A percentile compares a stretch with the other conserved stretches of the same genome.
Conservation (phyloP, 805 yeast genomes). For the Metschnikowia amazonensis region DNA sequence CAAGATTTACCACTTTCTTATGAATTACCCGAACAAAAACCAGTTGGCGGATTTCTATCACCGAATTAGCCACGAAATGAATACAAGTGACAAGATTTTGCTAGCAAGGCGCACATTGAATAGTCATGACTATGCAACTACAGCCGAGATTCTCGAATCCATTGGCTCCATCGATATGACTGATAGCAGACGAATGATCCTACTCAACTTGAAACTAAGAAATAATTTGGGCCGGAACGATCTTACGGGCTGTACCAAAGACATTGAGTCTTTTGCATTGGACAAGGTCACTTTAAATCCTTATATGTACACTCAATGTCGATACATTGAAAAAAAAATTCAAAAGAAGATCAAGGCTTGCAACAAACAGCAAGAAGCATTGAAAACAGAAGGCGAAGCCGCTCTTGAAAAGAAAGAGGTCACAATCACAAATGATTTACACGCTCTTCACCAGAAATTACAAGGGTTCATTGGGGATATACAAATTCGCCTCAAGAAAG, state of each 20-base stretch:
- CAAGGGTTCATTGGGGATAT: conserved; percentile 37
- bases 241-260: conserved; percentile 17
- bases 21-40: conserved; percentile 17
- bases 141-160: conserved; percentile 22
- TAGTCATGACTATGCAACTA: conserved; percentile 23
- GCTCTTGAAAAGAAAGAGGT: background rate
- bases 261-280: conserved; percentile 30
- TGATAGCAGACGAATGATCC: conserved; percentile 25
- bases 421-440: conserved; percentile 1
- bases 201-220: conserved; percentile 26
- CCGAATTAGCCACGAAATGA: conserved; percentile 15
- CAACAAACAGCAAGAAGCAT: conserved; percentile 1
- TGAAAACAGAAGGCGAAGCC: background rate
- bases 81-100: conserved; percentile 26
- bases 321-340: conserved; percentile 26
- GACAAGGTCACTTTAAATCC: conserved; percentile 30
- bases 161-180: conserved; percentile 23
- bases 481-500: conserved; percentile 28
- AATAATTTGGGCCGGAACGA: conserved; percentile 19
- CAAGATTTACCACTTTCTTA: conserved; percentile 12
- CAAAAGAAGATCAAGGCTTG: conserved; percentile 13
- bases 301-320: conserved; percentile 31
- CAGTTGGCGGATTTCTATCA: conserved; percentile 17
- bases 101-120: conserved; percentile 31
- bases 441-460: conserved; percentile 17